phyloP scores from a whole-genome alignment of 805 yeast species.

The Pichia ethanolica region DNA sequence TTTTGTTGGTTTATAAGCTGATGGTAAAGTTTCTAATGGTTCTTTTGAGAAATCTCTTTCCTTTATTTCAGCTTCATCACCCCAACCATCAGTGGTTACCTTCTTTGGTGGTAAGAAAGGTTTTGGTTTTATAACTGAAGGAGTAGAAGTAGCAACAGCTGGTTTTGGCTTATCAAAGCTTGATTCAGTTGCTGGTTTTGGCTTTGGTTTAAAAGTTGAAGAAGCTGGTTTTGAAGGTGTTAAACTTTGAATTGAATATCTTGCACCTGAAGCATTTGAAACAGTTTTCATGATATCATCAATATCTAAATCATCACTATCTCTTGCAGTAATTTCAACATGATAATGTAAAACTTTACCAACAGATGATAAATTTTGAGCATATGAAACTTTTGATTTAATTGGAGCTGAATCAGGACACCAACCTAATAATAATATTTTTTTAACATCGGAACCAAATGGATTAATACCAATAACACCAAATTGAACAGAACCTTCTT shows the following conservation, averaged over 20 bases:
- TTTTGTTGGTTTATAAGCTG: conserved; percentile 61
- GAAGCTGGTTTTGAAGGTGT: conserved; percentile 16
- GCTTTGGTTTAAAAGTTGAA: conserved; percentile 25
- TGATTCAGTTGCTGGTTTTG: conserved; percentile 26
- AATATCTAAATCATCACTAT: conserved; percentile 79
- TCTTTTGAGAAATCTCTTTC: conserved; percentile 44
- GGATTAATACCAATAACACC: conserved; percentile 85
- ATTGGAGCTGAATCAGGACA: conserved; percentile 93
- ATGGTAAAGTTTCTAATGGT: conserved; percentile 46
- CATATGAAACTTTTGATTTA: conserved; percentile 67
- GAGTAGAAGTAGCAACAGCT: conserved; percentile 11
- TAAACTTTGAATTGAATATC: conserved; percentile 61
- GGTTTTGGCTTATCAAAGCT: neutral
- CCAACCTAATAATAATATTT: conserved; percentile 86
- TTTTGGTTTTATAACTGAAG: conserved; percentile 12
- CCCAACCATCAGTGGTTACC: conserved; percentile 56
- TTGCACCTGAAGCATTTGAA: conserved; percentile 91
- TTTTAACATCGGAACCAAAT: conserved; percentile 85
- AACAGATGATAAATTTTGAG: conserved; percentile 69
- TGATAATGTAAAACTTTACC: conserved; percentile 79
- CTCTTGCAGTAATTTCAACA: conserved; percentile 95
- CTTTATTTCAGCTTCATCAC: conserved; percentile 51
- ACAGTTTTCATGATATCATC: conserved; percentile 67
- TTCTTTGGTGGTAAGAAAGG: conserved; percentile 13
- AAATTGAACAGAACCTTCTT: conserved; percentile 82